Evolutionary conservation across 2,329 filamentous ascomycete genomes (phyloP), one percentile per base, ranked within the genome.

Genomic region (Venturia oleaginea): DNA sequence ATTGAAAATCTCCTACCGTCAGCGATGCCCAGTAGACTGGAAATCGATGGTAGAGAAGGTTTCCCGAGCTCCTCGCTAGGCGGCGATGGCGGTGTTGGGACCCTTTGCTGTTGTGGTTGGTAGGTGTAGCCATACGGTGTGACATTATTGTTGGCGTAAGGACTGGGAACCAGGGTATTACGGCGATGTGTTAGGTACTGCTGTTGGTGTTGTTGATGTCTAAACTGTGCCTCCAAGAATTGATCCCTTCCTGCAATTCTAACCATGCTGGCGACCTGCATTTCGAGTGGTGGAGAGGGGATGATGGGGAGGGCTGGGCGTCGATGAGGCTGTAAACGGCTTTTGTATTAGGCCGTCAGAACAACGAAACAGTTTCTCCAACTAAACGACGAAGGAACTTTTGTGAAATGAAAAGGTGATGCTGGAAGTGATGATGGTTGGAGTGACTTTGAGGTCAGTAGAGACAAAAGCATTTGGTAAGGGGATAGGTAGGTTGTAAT

Each of bases 1-100:
- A 74, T 46, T 77, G 75, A 75, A 72, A 72, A 80, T 77, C 77
- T 86, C 79, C 75, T 87, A 70, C 86, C 86, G 76, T 94, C 90
- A 63, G 91, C 90, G 71, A 93, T 84, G 67, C 89, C 89, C 62
- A 97, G 82, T 65, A 97, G 83, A 75, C 91, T 93, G 43, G 92
- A 96, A 75, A 97, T 97, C 46, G 93, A 96, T 24, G 93, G 93
- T 65, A 97, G 80, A 61, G 92, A 96, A 72, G 89, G 94, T 78
- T 88, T 92, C 69, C 86, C 80, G 57, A 78, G 77, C 72, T 91
- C 88, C 71, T 92, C 89, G 74, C 89, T 86, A 54, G 88, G 88
- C 67, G 88, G 88, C 69, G 88, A 91, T 38, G 88, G 88, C 64
- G 88, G 88, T 62, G 86, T 83, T 60, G 84, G 84, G 63, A 76